Conservation (phyloP, 345 rosid species). For the Corchorus capsularis region DNA sequence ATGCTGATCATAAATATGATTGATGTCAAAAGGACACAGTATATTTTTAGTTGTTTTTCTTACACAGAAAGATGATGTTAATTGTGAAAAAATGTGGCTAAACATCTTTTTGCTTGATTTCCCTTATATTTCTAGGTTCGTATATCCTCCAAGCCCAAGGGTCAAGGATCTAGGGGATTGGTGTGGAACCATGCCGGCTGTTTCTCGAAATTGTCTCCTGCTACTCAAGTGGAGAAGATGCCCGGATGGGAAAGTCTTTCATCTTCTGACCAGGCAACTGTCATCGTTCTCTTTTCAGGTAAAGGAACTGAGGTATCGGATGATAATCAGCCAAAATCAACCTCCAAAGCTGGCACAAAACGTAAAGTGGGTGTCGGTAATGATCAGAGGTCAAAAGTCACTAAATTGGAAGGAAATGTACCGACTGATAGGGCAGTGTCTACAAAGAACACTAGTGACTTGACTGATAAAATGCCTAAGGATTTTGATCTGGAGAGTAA, state of each 20-base stretch:
- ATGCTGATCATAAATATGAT: too few relatives aligned
- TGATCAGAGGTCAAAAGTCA: slow-evolving; percentile 55
- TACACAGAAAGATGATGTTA: background rate
- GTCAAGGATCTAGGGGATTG: slow-evolving; percentile 64
- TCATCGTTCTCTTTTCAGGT: slow-evolving; percentile 35
- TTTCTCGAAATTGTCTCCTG: slow-evolving; percentile 55
- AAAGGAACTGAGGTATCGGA: slow-evolving; percentile 31
- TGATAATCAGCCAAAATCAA: slow-evolving; percentile 37
- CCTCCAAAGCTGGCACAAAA: slow-evolving; percentile 55
- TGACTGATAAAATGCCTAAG: slow-evolving; percentile 16
- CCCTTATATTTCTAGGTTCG: slow-evolving; percentile 58
- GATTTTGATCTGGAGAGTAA: slow-evolving; percentile 48
- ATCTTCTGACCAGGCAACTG: slow-evolving; percentile 58
- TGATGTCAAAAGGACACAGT: background rate
- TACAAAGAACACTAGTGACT: slow-evolving; percentile 16
- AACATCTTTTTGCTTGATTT: slow-evolving; percentile 10
- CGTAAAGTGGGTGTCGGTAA: slow-evolving; percentile 51
- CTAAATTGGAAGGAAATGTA: slow-evolving; percentile 50
- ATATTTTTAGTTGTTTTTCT: too few relatives aligned
- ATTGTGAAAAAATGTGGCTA: slow-evolving; percentile 17
- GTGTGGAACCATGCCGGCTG: slow-evolving; percentile 91
- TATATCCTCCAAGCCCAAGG: slow-evolving; percentile 70
- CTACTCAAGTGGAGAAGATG: slow-evolving; percentile 61
- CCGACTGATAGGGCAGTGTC: slow-evolving; percentile 40
- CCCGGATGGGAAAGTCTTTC: slow-evolving; percentile 78